phyloP scores from a whole-genome alignment of 2,329 filamentous ascomycete species.

The Trichoderma guizhouense region DNA sequence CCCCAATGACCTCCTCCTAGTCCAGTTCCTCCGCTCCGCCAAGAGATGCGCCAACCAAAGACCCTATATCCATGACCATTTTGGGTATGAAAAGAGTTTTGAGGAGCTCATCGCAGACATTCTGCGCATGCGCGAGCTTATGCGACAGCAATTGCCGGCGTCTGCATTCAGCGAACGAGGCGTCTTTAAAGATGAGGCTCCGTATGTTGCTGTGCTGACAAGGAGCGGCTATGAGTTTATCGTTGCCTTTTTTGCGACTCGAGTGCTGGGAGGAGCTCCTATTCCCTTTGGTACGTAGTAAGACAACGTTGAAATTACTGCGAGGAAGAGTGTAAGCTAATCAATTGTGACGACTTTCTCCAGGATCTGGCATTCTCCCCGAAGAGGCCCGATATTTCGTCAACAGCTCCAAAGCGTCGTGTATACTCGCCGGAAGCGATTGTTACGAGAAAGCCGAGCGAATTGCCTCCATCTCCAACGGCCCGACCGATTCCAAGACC shows the following conservation, averaged over 20 bases:
- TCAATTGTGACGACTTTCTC: neutral
- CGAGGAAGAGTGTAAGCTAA: neutral
- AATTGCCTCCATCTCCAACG: neutral
- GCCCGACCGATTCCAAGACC: constrained; percentile 20
- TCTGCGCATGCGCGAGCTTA: constrained; percentile 18
- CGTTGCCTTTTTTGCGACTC: constrained; percentile 25
- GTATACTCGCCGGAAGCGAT: constrained; percentile 15
- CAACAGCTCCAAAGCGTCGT: constrained; percentile 3
- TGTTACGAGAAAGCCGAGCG: constrained; percentile 1
- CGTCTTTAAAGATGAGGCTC: constrained; percentile 5
- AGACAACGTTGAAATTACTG: neutral
- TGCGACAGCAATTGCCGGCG: constrained; percentile 12
- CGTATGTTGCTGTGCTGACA: constrained; percentile 21
- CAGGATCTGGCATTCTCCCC: constrained; percentile 19
- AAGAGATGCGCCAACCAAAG: constrained; percentile 8
- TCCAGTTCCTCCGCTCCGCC: constrained; percentile 20
- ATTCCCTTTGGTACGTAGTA: constrained; percentile 21
- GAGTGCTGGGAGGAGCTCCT: constrained; percentile 23
- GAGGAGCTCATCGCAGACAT: constrained; percentile 24
- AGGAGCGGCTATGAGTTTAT: constrained; percentile 25
- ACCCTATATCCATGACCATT: constrained; percentile 19
- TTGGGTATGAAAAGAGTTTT: constrained; percentile 24
- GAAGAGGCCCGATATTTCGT: constrained; percentile 22
- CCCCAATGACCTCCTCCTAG: constrained; percentile 20
- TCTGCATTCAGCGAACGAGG: constrained; percentile 9